Evolutionary conservation across 495 filamentous ascomycete genomes (phyloP), one percentile per base, ranked within the genome.

Genomic region (Hypoxylon perforatum): DNA sequence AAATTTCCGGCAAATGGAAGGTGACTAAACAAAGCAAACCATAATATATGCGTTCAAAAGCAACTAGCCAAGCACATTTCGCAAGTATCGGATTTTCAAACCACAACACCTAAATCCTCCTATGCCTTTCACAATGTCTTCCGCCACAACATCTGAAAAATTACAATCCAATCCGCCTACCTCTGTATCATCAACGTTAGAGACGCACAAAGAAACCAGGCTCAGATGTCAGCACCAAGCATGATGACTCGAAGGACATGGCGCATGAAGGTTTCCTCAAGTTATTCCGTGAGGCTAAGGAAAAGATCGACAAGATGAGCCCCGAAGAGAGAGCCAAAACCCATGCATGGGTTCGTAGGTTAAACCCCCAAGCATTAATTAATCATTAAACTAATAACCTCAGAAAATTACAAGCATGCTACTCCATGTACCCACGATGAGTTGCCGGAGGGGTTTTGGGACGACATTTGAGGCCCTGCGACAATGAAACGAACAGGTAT

Each of bases 51-150:
- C n/a, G n/a, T n/a, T n/a, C n/a, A n/a, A n/a, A n/a, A n/a, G n/a
- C n/a, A n/a, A n/a, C n/a, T n/a, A n/a, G n/a, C n/a, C n/a, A n/a
- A n/a, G n/a, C n/a, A n/a, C n/a, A n/a, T n/a, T n/a, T n/a, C n/a
- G n/a, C n/a, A n/a, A n/a, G n/a, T n/a, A n/a, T n/a, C n/a, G n/a
- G n/a, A n/a, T n/a, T n/a, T n/a, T n/a, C n/a, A n/a, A n/a, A n/a
- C n/a, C n/a, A n/a, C n/a, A n/a, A n/a, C n/a, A n/a, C n/a, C n/a
- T n/a, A n/a, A n/a, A n/a, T n/a, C n/a, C n/a, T n/a, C n/a, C n/a
- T n/a, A n/a, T n/a, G n/a, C n/a, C n/a, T n/a, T n/a, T n/a, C 41
- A 45, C 41, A 18, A 45, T 45, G 41, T 45, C 41, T 45, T 45
- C 41, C 41, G 17, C 41, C 15, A 45, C 41, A 45, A 19, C 41